Percentiles rank a stretch among this genome's conserved stretches.
Evolutionary conservation across 768 basidiomycete species (phyloP).

Genomic region (Hirschioporus abietinus): DNA sequence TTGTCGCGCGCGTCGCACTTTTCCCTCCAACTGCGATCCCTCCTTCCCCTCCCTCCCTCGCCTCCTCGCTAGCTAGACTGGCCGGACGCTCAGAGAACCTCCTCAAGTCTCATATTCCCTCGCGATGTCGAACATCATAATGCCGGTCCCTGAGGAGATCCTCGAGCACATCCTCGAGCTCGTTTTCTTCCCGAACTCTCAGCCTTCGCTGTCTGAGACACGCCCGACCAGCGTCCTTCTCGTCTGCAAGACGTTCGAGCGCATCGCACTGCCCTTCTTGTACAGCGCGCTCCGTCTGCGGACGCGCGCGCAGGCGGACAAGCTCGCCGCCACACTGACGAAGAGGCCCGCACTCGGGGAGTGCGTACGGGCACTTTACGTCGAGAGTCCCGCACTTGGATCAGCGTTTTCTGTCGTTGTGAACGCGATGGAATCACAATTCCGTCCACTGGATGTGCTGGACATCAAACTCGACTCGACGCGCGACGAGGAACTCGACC

Average conservation of each 20-base stretch:
- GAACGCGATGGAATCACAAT: slow-evolving; percentile 31
- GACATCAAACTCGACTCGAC: slow-evolving; percentile 29
- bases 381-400: slow-evolving; percentile 38
- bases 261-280: slow-evolving; percentile 53
- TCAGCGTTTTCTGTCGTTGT: slow-evolving; percentile 36
- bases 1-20: neutral
- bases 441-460: slow-evolving; percentile 31
- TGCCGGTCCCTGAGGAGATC: neutral
- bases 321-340: slow-evolving; percentile 33
- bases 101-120: neutral
- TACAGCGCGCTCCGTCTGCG: slow-evolving; percentile 48
- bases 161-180: neutral
- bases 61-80: neutral
- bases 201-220: neutral
- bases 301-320: slow-evolving; percentile 32
- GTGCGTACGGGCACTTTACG: slow-evolving; percentile 6
- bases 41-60: neutral
- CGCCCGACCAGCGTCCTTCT: neutral
- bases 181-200: neutral
- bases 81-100: neutral
- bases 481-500: neutral
- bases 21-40: neutral
- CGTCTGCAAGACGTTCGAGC: slow-evolving; percentile 39
- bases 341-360: slow-evolving; percentile 32
- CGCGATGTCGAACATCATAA: neutral